These are phyloP conservation scores for Quillaja saponaria DNA, from an alignment of 306 rosid species.

Conservation along the genomic window DNA sequence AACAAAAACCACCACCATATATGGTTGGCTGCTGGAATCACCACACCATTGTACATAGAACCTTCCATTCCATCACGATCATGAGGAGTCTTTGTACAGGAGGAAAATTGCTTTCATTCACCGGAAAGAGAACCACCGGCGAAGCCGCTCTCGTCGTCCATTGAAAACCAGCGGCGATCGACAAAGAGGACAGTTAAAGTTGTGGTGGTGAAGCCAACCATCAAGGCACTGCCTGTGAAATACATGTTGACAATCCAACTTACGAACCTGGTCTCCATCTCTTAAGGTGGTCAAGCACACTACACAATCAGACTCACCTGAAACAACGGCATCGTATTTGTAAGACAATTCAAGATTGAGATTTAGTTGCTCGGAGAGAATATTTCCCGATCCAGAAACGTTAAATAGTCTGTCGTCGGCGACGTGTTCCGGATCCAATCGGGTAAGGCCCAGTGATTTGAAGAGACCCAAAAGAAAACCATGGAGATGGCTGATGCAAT, in stretches of 20 bases:
- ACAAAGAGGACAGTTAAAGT: conserved; percentile 84
- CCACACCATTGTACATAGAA: too few relatives aligned
- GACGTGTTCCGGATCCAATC: conserved; percentile 34
- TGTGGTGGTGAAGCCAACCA: conserved; percentile 71
- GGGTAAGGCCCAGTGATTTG: conserved; percentile 47
- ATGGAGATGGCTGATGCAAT: conserved; percentile 57
- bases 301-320: conserved; percentile 43
- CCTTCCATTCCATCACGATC: too few relatives aligned
- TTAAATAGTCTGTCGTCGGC: conserved; percentile 40
- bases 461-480: conserved; percentile 44
- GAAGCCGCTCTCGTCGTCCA: conserved; percentile 50
- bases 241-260: conserved; percentile 72
- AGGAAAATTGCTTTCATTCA: too few relatives aligned
- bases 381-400: conserved; percentile 64
- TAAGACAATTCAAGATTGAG: conserved; percentile 48
- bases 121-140: conserved; percentile 63
- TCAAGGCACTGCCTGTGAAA: conserved; percentile 83
- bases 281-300: conserved; percentile 52
- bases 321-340: conserved; percentile 20
- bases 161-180: conserved; percentile 59
- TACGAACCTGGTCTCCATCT: conserved; percentile 70
- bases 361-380: conserved; percentile 74
- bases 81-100: too few relatives aligned
- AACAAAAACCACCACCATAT: too few relatives aligned
- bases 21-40: too few relatives aligned